phyloP scores from a whole-genome alignment of 371 early-diverging fungal genomes.

The Chytridiales sp. region DNA sequence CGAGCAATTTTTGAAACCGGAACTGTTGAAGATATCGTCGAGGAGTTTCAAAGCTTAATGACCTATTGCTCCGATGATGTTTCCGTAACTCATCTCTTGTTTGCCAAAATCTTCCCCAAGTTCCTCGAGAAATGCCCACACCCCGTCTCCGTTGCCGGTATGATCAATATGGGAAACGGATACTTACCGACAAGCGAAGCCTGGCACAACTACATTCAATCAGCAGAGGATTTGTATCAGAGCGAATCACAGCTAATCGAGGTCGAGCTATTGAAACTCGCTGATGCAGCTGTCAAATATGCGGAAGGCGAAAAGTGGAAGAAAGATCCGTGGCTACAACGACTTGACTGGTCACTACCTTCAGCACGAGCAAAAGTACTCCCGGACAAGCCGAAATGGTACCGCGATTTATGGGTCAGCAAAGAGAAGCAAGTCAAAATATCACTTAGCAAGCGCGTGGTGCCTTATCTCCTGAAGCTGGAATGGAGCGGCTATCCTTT shows the following conservation, averaged over 20 bases:
- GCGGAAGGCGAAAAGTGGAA: conserved; percentile 31
- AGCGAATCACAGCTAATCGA: conserved; percentile 60
- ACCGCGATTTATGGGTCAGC: conserved; percentile 71
- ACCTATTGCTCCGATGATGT: conserved; percentile 93
- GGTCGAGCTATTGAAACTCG: conserved; percentile 60
- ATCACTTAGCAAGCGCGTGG: conserved; percentile 68
- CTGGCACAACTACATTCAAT: conserved; percentile 62
- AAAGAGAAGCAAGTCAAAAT: conserved; percentile 58
- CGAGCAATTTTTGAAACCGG: conserved; percentile 71
- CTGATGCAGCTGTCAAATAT: conserved; percentile 62
- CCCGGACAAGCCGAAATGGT: conserved; percentile 78
- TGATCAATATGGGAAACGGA: conserved; percentile 82
- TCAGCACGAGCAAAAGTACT: conserved; percentile 35
- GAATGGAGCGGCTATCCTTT: conserved; percentile 86
- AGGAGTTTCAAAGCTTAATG: conserved; percentile 67
- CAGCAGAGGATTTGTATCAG: conserved; percentile 52
- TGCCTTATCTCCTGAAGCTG: conserved; percentile 79
- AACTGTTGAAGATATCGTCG: conserved; percentile 51
- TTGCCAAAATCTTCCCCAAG: conserved; percentile 63
- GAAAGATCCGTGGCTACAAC: conserved; percentile 80
- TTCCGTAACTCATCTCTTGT: conserved; percentile 71
- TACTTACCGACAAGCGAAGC: conserved; percentile 77
- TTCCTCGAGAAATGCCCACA: conserved; percentile 83
- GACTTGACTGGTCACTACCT: conserved; percentile 76
- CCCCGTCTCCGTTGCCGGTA: conserved; percentile 90